phyloP scores from a whole-genome alignment of 2,329 filamentous ascomycete genomes.

The Chlorencoelia australis region DNA sequence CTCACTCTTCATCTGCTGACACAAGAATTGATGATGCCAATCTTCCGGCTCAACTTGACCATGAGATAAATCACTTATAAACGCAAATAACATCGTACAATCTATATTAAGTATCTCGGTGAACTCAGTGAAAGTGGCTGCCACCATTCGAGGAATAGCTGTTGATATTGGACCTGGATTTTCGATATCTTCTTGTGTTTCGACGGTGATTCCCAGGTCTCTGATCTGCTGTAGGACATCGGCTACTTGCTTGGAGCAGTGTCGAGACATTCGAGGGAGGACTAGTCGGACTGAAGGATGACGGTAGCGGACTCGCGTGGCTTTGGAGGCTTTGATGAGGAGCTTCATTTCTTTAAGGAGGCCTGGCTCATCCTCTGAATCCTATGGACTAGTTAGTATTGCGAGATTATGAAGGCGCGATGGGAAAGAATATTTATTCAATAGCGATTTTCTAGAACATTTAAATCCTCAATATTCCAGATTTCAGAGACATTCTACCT shows the following conservation, averaged over 20 bases:
- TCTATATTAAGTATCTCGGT: constrained; percentile 43
- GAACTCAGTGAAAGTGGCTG: constrained; percentile 30
- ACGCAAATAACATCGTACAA: constrained; percentile 56
- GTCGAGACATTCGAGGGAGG: constrained; percentile 44
- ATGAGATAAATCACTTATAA: constrained; percentile 50
- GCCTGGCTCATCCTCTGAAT: constrained; percentile 31
- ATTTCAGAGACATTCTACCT: too few relatives aligned
- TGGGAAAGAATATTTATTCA: too few relatives aligned
- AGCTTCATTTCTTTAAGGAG: constrained; percentile 50
- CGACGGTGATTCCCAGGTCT: constrained; percentile 33
- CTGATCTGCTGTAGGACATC: constrained; percentile 43
- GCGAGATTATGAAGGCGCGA: too few relatives aligned
- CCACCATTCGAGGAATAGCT: constrained; percentile 26
- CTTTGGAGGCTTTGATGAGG: constrained; percentile 45
- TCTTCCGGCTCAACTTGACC: constrained; percentile 23
- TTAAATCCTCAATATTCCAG: too few relatives aligned
- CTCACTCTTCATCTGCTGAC: constrained; percentile 51
- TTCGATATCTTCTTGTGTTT: constrained; percentile 21
- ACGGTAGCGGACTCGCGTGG: constrained; percentile 46
- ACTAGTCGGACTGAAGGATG: constrained; percentile 50
- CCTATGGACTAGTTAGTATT: not conserved
- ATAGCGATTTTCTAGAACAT: too few relatives aligned
- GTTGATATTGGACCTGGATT: constrained; percentile 12
- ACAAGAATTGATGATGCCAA: constrained; percentile 25
- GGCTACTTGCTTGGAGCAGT: constrained; percentile 42